phyloP scores from a whole-genome alignment of 2,329 filamentous ascomycete genomes.

The Colletotrichum eremochloae region DNA sequence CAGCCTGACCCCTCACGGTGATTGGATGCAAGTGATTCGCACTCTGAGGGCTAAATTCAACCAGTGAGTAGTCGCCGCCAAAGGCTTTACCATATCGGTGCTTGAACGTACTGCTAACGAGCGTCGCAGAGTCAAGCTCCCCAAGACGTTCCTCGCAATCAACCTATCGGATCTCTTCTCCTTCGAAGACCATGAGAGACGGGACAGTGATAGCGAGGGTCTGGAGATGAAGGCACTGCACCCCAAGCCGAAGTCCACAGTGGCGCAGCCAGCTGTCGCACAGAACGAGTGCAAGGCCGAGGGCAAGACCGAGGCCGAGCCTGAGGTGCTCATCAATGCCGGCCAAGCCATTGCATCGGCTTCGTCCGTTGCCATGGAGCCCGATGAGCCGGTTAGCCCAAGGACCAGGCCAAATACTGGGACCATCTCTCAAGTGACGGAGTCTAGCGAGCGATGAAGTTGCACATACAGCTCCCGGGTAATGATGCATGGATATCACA shows the following conservation, averaged over 20 bases:
- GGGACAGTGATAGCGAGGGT: slow-evolving; percentile 60
- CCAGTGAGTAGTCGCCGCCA: slow-evolving; percentile 75
- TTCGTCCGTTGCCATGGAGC: slow-evolving; percentile 3
- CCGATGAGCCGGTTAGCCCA: slow-evolving; percentile 24
- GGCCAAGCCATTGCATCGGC: slow-evolving; percentile 39
- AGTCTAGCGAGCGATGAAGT: background rate
- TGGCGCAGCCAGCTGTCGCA: slow-evolving; percentile 2
- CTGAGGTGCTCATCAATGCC: slow-evolving; percentile 35
- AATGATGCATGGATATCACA: background rate
- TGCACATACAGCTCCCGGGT: background rate
- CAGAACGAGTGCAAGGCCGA: slow-evolving; percentile 22
- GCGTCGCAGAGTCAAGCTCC: slow-evolving; percentile 69
- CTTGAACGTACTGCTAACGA: slow-evolving; percentile 26
- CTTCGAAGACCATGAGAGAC: slow-evolving; percentile 69
- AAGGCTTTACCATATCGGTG: slow-evolving; percentile 1
- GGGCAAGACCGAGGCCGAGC: slow-evolving; percentile 25
- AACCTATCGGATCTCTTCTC: slow-evolving; percentile 74
- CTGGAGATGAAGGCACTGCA: slow-evolving; percentile 62
- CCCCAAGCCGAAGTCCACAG: slow-evolving; percentile 44
- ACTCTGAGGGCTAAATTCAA: slow-evolving; percentile 95
- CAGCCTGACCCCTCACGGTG: slow-evolving; percentile 88
- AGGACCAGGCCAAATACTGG: slow-evolving; percentile 19
- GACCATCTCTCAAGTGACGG: slow-evolving; percentile 6
- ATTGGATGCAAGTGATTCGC: slow-evolving; percentile 98
- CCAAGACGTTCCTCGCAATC: slow-evolving; percentile 75